A percentile compares a stretch with the other conserved stretches of the same genome.
Evolutionary conservation across 2,329 filamentous ascomycete genomes (phyloP).

Genomic region (Calonectria pseudoturangicola): DNA sequence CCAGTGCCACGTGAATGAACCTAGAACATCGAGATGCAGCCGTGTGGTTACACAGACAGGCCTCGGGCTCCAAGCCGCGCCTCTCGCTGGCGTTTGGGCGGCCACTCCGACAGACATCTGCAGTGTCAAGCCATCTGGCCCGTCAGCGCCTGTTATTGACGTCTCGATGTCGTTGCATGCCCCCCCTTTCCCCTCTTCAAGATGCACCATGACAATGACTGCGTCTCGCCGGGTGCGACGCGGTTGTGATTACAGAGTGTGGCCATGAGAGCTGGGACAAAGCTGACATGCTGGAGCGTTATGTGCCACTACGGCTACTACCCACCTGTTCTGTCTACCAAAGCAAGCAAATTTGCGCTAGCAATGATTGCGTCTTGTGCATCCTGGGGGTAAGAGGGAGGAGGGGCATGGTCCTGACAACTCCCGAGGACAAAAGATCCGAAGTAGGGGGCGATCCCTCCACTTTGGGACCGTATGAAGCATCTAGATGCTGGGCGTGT

Average conservation of each 20-base stretch:
- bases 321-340: conserved; percentile 40
- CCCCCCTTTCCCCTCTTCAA: conserved; percentile 24
- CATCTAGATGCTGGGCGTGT: conserved; percentile 39
- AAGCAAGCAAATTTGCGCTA: conserved; percentile 24
- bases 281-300: conserved; percentile 33
- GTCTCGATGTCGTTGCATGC: conserved; percentile 17
- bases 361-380: conserved; percentile 31
- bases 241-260: conserved; percentile 29
- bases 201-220: conserved; percentile 34
- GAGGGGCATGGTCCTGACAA: conserved; percentile 34
- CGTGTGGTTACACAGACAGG: conserved; percentile 42
- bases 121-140: conserved; percentile 29
- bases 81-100: conserved; percentile 34
- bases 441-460: conserved; percentile 39
- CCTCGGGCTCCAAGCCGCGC: conserved; percentile 31
- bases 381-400: conserved; percentile 9
- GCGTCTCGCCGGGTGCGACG: conserved; percentile 33
- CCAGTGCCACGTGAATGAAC: conserved; percentile 39
- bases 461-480: conserved; percentile 29
- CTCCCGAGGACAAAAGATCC: conserved; percentile 45
- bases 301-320: conserved; percentile 45
- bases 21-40: conserved; percentile 45
- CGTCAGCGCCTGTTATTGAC: conserved; percentile 17
- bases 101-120: conserved; percentile 28
- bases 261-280: conserved; percentile 22